phyloP scores from a whole-genome alignment of 2,329 filamentous ascomycete species.

The Pseudocercospora pini-densiflorae region DNA sequence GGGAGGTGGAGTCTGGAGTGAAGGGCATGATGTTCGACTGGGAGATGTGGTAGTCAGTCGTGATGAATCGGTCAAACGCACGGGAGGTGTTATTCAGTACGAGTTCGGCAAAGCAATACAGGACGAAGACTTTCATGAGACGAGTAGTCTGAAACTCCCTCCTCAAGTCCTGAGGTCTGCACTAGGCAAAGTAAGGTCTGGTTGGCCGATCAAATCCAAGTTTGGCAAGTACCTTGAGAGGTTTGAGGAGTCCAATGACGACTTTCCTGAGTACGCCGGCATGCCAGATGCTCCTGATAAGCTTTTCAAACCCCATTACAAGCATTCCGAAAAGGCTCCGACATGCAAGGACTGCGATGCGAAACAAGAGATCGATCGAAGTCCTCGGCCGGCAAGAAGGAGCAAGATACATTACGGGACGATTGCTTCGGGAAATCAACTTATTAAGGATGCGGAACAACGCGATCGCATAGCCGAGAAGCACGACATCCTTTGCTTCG shows the following conservation, averaged over 20 bases:
- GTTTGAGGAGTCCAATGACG: no score
- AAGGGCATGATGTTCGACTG: constrained; percentile 34
- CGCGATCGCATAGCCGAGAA: constrained; percentile 20
- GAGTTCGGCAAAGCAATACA: constrained; percentile 5
- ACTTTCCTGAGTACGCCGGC: no score
- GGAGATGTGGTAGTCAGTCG: constrained; percentile 37
- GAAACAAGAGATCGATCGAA: not conserved
- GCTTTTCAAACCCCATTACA: no score
- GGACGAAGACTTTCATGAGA: not conserved
- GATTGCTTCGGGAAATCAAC: constrained; percentile 33
- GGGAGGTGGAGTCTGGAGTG: constrained; percentile 31
- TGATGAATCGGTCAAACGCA: constrained; percentile 14
- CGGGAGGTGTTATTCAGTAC: constrained; percentile 31
- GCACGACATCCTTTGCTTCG: constrained; percentile 29
- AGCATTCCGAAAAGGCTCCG: no score
- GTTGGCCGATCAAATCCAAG: not conserved
- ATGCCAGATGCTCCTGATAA: no score
- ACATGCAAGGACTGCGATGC: constrained; percentile 2
- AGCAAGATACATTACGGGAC: constrained; percentile 29
- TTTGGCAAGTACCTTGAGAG: not conserved
- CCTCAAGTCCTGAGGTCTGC: not conserved
- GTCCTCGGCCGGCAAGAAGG: not conserved
- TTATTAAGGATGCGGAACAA: constrained; percentile 29
- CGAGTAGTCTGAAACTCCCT: not conserved
- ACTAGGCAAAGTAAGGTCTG: not conserved